These are phyloP conservation scores for Solanum hybrid DNA, from an alignment of 305 asterid species.

Conservation along the genomic window DNA sequence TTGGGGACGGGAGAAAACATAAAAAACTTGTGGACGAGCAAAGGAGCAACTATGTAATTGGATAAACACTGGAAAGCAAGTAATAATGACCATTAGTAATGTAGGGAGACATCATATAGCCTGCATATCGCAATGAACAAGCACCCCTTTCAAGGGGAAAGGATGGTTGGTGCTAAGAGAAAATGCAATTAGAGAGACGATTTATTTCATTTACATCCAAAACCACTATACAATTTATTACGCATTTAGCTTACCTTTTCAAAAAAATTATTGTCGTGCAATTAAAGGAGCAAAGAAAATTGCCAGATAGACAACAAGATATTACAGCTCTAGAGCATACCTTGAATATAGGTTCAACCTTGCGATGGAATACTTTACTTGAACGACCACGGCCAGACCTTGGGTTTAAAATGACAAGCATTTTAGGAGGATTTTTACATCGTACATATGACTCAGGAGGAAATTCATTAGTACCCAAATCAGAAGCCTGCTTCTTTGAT, in stretches of 20 bases:
- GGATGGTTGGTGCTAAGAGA: background rate
- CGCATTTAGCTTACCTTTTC: background rate
- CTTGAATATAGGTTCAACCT: constrained; percentile 89
- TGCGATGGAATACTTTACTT: constrained; percentile 76
- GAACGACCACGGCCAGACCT: constrained; percentile 97
- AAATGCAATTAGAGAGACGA: background rate
- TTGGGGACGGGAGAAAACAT: background rate
- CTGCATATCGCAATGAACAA: background rate
- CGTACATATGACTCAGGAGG: constrained; percentile 77
- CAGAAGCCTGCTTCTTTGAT: constrained; percentile 57
- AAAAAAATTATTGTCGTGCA: background rate
- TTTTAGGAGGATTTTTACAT: constrained; percentile 79
- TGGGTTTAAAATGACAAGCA: constrained; percentile 94
- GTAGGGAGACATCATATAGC: background rate
- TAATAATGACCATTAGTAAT: background rate
- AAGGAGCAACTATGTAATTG: background rate
- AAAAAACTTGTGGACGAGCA: background rate
- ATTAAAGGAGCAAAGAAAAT: background rate
- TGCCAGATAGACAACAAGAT: background rate
- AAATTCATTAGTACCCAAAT: constrained; percentile 50
- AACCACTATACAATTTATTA: background rate
- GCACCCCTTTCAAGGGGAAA: background rate
- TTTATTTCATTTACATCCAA: background rate
- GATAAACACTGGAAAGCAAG: background rate
- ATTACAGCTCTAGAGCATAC: constrained; percentile 32